These are phyloP conservation scores for Stephanodiscus triporus DNA, from an alignment of 108 stramenopile species.

Conservation along the genomic window DNA sequence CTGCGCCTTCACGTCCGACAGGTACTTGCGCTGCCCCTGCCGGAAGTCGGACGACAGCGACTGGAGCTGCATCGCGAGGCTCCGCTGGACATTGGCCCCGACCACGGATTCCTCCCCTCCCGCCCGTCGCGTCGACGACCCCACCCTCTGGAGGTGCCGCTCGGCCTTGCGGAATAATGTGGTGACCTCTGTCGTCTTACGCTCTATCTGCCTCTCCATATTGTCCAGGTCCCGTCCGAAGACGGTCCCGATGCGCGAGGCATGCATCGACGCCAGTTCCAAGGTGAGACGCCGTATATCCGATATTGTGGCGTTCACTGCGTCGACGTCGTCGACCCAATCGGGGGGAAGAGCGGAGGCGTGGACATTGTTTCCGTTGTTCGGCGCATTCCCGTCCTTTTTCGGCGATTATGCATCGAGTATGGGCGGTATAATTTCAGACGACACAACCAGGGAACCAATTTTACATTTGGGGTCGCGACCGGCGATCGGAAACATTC, in stretches of 20 bases:
- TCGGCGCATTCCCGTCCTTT: conserved; percentile 11
- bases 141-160: conserved; percentile 75
- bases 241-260: conserved; percentile 88
- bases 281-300: conserved; percentile 87
- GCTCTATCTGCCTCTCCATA: conserved; percentile 90
- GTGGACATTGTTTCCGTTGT: conserved; percentile 9
- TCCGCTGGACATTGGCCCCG: conserved; percentile 88
- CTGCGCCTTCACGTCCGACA: conserved; percentile 90
- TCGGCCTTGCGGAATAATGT: conserved; percentile 91
- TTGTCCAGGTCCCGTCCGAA: conserved; percentile 88
- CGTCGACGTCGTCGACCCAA: conserved; percentile 87
- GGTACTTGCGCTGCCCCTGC: conserved; percentile 93
- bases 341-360: conserved; percentile 68
- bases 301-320: conserved; percentile 70
- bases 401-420: background rate
- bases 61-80: conserved; percentile 95
- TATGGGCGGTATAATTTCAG: background rate
- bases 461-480: background rate
- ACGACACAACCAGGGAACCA: background rate
- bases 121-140: conserved; percentile 73
- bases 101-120: conserved; percentile 87
- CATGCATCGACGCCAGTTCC: conserved; percentile 86
- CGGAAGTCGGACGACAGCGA: conserved; percentile 90
- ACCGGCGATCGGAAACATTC: background rate
- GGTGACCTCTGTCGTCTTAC: conserved; percentile 83